phyloP scores from a whole-genome alignment of 2,329 filamentous ascomycete genomes.

The Aspergillus versicolor region DNA sequence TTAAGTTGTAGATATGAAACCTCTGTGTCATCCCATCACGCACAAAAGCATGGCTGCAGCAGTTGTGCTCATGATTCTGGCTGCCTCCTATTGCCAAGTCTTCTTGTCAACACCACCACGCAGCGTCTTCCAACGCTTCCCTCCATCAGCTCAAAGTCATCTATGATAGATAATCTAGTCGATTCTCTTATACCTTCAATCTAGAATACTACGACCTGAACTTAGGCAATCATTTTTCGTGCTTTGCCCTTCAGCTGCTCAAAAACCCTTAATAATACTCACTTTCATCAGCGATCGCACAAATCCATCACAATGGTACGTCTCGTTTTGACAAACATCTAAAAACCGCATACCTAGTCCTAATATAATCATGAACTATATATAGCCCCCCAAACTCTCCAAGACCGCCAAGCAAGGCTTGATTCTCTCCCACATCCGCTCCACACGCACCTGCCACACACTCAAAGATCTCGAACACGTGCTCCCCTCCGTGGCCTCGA shows the following conservation, averaged over 20 bases:
- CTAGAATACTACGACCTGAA: not conserved
- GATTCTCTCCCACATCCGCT: conserved; percentile 60
- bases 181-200: not conserved
- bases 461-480: conserved; percentile 68
- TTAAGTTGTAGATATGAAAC: no score
- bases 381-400: conserved; percentile 53
- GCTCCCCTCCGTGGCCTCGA: conserved; percentile 60
- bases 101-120: not conserved
- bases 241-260: not conserved
- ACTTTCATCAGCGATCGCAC: not conserved
- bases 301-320: not conserved
- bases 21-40: no score
- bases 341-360: not conserved
- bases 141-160: not conserved
- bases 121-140: not conserved
- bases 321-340: not conserved
- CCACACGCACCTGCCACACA: conserved; percentile 60
- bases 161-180: not conserved
- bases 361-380: conserved; percentile 11
- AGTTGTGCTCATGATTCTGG: not conserved
- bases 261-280: not conserved
- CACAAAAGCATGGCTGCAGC: not conserved
- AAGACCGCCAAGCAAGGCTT: conserved; percentile 58
- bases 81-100: not conserved
- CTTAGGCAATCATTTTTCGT: not conserved